Evolutionary conservation across 192 early-diverging fungal genomes (phyloP), one percentile per base, ranked within the genome.

Genomic region (Coemansia interrupta): DNA sequence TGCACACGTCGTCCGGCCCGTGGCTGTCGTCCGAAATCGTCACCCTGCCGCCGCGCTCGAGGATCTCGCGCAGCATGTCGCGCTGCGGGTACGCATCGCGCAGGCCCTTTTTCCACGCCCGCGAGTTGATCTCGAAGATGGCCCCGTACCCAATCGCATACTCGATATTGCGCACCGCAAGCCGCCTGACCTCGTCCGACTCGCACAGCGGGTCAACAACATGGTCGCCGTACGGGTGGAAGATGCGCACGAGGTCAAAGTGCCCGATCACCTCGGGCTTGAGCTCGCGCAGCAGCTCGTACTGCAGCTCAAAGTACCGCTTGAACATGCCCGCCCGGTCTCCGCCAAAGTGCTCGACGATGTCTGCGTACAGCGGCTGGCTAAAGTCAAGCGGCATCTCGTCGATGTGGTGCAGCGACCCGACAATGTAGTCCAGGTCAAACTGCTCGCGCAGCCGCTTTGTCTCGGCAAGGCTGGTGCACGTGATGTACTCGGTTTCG

Each of bases 1-100:
- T 80, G 32, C 90, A 92, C 23, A 99, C 88, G 56, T 91, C 90
- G 24, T 83, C 54, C 17, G 91, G 91, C 8, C 93, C 94, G 64
- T 99, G 96, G 44, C 87, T 88, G 72, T 99, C 96, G 60, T 99
- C 96, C 8, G 90, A 90, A 3, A 99, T 69, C 3, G 92, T 94
- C 41, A 96, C 83, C 19, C 81, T 82, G 10, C 91, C 90, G 30
- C 83, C 85, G 29, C 83, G 80, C 2, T 59, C 40, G 4, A 82
- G 17, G 13, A 89, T 89, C 68, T 89, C 86, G 63, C 86, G 54
- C 15, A 98, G 64, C 40, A 98, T 87, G 61, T 92, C 90, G 20
- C 85, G 72, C 52, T 86, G 86, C 36, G 96, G 96, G 73, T 98
- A 98, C 4, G 96, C 92, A 65, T 85, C 83, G 14, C 57, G 44